Evolutionary conservation across 805 yeast genomes (phyloP), one percentile per base, ranked within the genome.

Genomic region (Maudiozyma serrabonitensis): DNA sequence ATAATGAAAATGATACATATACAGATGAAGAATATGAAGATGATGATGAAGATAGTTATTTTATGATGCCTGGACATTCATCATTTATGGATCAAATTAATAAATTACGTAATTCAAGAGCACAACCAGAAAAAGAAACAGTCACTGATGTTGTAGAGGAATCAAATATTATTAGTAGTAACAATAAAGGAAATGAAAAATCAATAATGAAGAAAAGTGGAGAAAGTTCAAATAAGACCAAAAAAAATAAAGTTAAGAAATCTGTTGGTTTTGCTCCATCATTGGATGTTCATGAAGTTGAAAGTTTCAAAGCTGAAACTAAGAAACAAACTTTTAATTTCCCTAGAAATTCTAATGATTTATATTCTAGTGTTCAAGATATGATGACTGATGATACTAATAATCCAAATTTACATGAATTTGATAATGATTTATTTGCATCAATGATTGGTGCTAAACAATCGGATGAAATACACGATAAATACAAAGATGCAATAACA

Each of bases 271-370:
- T 67, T 52, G 70, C 69, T 2, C 41, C 57, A 4, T 46, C 51
- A n/a, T 54, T 66, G 9, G 66, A 65, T 49, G 58, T 67, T 19
- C 56, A 56, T 47, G 69, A 65, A 50, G 62, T 67, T 16, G 68
- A 65, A 48, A 66, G 55, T 49, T 48, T 62, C 28, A 67, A 67
- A 46, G 54, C 54, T 11, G 68, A 62, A 40, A 67, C 64, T 7
- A 61, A 53, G 50, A 51, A 52, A 9, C 67, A 67, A 47, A 64
- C 66, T 1, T 63, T 59, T 40, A 49, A 40, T 41, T 50, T 45
- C 41, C 47, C 42, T 12, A 19, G 42, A 21, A 47, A 42, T 19
- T 43, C 47, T 37, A 37, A 31, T 12, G 50, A 43, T 16, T 35
- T 42, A n/a, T 45, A 48, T 25, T 39, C 43, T 18, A 48, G 34